A percentile compares a stretch with the other conserved stretches of the same genome.
Evolutionary conservation across 495 filamentous ascomycete species (phyloP).

Genomic region (Penicillium egyptiacum): DNA sequence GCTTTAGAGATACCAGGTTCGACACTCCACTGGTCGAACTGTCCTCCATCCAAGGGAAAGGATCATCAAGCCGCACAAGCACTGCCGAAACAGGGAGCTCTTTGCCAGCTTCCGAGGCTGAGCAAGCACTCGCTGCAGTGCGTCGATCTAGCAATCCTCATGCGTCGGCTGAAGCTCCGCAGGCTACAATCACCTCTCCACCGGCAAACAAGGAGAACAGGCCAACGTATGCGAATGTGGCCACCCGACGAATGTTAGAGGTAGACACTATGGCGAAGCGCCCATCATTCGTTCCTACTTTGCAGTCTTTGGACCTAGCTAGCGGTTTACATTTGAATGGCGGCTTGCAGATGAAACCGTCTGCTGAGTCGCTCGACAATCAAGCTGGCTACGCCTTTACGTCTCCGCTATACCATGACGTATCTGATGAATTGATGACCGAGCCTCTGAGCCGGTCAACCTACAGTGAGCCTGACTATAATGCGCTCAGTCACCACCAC

Average conservation of each 20-base stretch:
- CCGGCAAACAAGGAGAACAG: constrained; percentile 25
- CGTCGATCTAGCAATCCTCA: constrained; percentile 38
- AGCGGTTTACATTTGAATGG: constrained; percentile 27
- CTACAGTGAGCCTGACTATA: constrained; percentile 40
- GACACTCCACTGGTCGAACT: constrained; percentile 37
- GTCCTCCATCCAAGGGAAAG: constrained; percentile 34
- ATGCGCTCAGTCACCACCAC: constrained; percentile 14
- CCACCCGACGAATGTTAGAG: constrained; percentile 25
- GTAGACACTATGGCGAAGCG: constrained; percentile 20
- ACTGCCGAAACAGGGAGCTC: constrained; percentile 20
- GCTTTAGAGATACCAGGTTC: constrained; percentile 34
- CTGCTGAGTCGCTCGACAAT: constrained; percentile 37
- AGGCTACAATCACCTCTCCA: neutral
- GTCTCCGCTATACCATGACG: constrained; percentile 35
- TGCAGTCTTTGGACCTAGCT: constrained; percentile 17
- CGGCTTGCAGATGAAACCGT: constrained; percentile 32
- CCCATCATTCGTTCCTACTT: constrained; percentile 27
- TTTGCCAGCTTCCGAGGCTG: constrained; percentile 38
- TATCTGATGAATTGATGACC: constrained; percentile 31
- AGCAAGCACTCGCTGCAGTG: constrained; percentile 41
- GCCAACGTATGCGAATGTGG: constrained; percentile 33
- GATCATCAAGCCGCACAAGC: constrained; percentile 33
- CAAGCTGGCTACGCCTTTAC: constrained; percentile 29
- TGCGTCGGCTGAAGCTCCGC: constrained; percentile 14
- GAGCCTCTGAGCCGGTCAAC: constrained; percentile 34